Evolutionary conservation across 2,329 filamentous ascomycete species (phyloP), one percentile per base, ranked within the genome.

Genomic region (Pseudogymnoascus sp.): DNA sequence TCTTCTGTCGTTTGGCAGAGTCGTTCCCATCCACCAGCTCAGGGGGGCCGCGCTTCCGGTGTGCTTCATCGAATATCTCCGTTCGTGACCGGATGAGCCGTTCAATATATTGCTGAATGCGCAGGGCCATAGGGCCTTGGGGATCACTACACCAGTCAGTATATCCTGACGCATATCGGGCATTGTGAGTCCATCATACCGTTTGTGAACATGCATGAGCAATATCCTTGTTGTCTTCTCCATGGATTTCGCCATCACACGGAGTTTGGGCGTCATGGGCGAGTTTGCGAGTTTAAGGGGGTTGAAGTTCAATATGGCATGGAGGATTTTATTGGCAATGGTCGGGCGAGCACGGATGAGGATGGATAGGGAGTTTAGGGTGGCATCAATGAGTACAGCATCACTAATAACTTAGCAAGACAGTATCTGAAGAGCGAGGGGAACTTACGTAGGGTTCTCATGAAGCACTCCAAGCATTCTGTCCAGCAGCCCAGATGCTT

Each of bases 141-240:
- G 89, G 89, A 66, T 94, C 91, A 68, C 92, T 91, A 62, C 30
- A 30, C 38, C 56, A 52, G 63, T 71, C 63, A 71, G 68, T 61
- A 64, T 59, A 57, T 58, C 18, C 28, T 33, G 58, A 26, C 18
- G 8, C 18, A 15, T 9, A 57, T 35, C 7, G 30, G 21, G 33
- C 41, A 60, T 21, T 34, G 48, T 45, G 58, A 37, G 55, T 23
- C 33, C n/a, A 19, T 19, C 77, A 65, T 78, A 89, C 86, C 84
- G 82, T 75, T 92, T 92, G 65, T 88, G 78, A 59, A 96, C 77
- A 73, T 96, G 92, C 59, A 92, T 81, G 37, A 97, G 79, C 52
- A 99, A 76, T 65, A 91, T 84, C 67, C 91, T 83, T 2, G 89
- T 89, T 21, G 94, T 99, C 70, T 95, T 90, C 72, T 96, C 92